A percentile compares a stretch with the other conserved stretches of the same genome.
phyloP scores from a whole-genome alignment of 148 eudicot genomes.

The Hydrangea macrophylla region DNA sequence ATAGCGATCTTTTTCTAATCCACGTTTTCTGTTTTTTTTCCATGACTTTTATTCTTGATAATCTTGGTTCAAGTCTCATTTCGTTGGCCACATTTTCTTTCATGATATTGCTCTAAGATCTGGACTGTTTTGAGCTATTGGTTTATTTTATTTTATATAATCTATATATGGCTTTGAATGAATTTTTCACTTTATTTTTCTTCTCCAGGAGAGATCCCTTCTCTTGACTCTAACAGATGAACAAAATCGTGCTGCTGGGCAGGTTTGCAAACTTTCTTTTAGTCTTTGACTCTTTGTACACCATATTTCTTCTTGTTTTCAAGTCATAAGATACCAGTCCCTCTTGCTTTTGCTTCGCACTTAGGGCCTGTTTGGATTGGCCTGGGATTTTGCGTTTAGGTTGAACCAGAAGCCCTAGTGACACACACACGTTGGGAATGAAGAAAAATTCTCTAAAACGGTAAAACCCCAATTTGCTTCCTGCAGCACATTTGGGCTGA shows the following conservation, averaged over 20 bases:
- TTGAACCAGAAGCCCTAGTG: no score
- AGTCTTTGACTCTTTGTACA: neutral
- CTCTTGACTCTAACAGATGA: constrained; percentile 46
- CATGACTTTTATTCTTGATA: neutral
- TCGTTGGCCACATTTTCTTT: neutral
- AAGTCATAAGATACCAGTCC: no score
- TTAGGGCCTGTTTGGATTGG: no score
- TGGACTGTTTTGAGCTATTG: neutral
- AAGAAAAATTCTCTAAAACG: no score
- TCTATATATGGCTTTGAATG: neutral
- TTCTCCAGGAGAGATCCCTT: constrained; percentile 51
- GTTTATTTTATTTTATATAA: neutral
- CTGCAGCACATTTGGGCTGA: no score
- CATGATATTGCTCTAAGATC: neutral
- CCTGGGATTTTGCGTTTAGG: no score
- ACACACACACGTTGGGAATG: no score
- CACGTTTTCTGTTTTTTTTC: neutral
- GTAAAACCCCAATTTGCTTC: no score
- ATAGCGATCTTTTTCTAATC: constrained; percentile 15
- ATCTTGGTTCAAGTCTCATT: neutral
- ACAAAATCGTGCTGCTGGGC: constrained; percentile 59
- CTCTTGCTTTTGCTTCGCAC: no score
- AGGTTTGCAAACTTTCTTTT: constrained; percentile 40
- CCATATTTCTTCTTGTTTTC: no score
- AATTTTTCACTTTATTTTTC: constrained; percentile 13